Base-by-base conservation (phyloP, 768 basidiomycete species). In the Tulasnella sp. region DNA sequence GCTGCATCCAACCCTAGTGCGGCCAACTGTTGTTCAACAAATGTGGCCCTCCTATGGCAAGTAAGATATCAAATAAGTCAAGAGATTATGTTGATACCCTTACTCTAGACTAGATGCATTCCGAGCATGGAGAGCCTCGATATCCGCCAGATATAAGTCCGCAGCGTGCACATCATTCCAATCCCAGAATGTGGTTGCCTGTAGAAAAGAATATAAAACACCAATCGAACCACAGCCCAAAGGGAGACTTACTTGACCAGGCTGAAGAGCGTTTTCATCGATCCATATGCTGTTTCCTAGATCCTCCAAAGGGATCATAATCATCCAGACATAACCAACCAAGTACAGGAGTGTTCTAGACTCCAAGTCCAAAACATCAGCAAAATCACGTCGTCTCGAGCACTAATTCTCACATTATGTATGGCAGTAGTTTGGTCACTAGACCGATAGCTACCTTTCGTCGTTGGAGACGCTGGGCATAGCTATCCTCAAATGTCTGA, bases 211-310 rank as follows among this genome's bases (percentile, higher is more conserved):
- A 31, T 7, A 27, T 48, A 28, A 22, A 5, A 13, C 39, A 31
- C 42, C 15, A 42, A 13, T 24, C 16, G 8, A 3, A 5, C n/a
- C 16, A 1, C 10, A 22, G n/a, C 19, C 12, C 32, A 46, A 9
- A 27, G 47, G 59, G 15, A 4, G 34, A 61, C 63, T 43, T 58
- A 92, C 92, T 70, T 93, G 90, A 4, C 76, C 81, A 8, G 95
- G 92, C 60, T 92, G 88, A 16, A 99, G 66, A 1, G 95, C 93
- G 63, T 98, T 95, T 68, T 99, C 95, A 63, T 93, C 90, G 44
- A 93, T 83, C 62, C 89, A 93, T 7, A 79, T 85, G 7, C 68
- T 64, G 56, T 77, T 72, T 15, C 78, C 79, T 4, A 92, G 70
- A 1, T 67, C 67, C 4, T 77, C 69, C 10, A 73, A 71, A 3